These are phyloP conservation scores for Tilletia walkeri DNA, from an alignment of 1,284 basidiomycete genomes.

Conservation along the genomic window DNA sequence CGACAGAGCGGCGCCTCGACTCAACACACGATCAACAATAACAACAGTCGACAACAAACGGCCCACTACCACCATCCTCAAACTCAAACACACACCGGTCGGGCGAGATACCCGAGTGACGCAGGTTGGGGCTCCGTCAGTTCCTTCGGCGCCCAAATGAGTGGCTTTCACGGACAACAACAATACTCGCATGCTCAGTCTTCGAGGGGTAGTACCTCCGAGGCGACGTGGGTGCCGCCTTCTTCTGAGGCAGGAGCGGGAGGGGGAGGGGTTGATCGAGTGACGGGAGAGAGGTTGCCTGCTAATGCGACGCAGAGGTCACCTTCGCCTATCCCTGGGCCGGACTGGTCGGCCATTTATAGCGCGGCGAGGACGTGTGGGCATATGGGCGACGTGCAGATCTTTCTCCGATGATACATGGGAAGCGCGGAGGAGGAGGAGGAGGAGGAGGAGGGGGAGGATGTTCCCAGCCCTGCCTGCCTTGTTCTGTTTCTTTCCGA, in stretches of 20 bases:
- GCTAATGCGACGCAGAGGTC: not conserved
- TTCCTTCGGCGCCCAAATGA: conserved; percentile 7
- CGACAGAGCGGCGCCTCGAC: no score
- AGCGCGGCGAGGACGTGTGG: conserved; percentile 10
- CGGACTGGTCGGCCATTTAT: conserved; percentile 4
- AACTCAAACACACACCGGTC: no score
- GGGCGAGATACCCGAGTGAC: not conserved
- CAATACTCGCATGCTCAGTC: not conserved
- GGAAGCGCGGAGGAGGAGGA: no score
- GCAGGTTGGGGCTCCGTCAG: conserved; percentile 6
- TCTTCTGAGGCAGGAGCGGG: not conserved
- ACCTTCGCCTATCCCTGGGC: not conserved
- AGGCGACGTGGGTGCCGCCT: not conserved
- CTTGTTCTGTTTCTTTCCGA: no score
- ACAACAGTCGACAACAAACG: not conserved
- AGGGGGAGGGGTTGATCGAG: not conserved
- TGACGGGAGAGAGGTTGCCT: conserved; percentile 6
- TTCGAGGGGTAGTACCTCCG: not conserved
- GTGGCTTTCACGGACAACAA: not conserved
- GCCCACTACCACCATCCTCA: no score
- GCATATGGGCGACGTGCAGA: conserved; percentile 17
- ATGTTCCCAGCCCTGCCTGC: no score
- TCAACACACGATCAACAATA: not conserved
- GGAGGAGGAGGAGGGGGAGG: no score
- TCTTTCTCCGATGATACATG: not conserved